Evolutionary conservation across 768 basidiomycete genomes (phyloP).

Genomic region (Phaeotremella skinneri): DNA sequence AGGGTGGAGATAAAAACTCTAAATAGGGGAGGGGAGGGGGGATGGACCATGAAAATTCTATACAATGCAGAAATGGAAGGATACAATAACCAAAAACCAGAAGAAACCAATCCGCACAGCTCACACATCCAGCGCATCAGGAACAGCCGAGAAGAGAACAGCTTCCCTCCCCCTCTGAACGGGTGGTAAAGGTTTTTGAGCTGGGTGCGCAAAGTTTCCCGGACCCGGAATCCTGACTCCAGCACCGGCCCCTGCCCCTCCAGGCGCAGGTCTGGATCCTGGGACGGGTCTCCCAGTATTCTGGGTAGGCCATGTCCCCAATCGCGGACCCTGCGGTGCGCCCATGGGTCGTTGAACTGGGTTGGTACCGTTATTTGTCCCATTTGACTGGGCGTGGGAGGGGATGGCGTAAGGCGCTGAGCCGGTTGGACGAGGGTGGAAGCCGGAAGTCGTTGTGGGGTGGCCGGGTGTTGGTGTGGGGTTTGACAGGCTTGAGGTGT

Average conservation of each 20-base stretch:
- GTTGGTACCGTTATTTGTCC: conserved; percentile 4
- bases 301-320: background rate
- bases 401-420: conserved; percentile 27
- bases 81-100: too few relatives aligned
- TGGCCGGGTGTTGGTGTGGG: background rate
- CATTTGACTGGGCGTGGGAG: conserved; percentile 9
- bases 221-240: conserved; percentile 11
- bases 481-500: conserved; percentile 5
- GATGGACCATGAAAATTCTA: too few relatives aligned
- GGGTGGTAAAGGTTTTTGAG: conserved; percentile 14
- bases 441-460: conserved; percentile 9
- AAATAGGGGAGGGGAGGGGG: too few relatives aligned
- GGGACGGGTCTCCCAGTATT: background rate
- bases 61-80: too few relatives aligned
- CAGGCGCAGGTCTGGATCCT: background rate
- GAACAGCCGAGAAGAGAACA: conserved; percentile 39
- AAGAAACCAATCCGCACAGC: too few relatives aligned
- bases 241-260: background rate
- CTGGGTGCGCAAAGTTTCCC: background rate
- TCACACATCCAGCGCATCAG: too few relatives aligned
- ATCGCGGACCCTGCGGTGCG: background rate
- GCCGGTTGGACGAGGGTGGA: conserved; percentile 1
- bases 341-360: conserved; percentile 27
- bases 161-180: conserved; percentile 41
- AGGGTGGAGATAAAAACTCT: too few relatives aligned